phyloP scores from a whole-genome alignment of 192 early-diverging fungal species.

The Hyaloraphidium curvatum region DNA sequence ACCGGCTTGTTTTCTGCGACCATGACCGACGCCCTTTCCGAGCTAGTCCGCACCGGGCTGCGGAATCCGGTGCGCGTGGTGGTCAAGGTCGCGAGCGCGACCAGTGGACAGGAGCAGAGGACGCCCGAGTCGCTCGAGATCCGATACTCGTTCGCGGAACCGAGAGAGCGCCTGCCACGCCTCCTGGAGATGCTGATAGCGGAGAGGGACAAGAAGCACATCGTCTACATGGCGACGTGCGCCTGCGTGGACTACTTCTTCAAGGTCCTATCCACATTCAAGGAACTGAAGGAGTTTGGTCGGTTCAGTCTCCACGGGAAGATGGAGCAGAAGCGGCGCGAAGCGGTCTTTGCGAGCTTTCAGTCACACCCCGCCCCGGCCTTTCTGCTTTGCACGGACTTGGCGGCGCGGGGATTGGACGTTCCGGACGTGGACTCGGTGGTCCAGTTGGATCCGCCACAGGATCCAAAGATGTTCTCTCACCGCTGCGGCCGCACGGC shows the following conservation, averaged over 20 bases:
- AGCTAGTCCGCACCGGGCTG: conserved; percentile 69
- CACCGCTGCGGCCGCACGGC: conserved; percentile 92
- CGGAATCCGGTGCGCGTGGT: conserved; percentile 77
- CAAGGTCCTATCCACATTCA: conserved; percentile 29
- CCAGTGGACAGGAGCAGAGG: neutral
- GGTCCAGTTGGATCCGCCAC: conserved; percentile 85
- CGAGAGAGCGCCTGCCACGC: conserved; percentile 63
- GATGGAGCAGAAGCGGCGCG: conserved; percentile 74
- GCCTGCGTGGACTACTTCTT: conserved; percentile 91
- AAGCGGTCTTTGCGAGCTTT: conserved; percentile 4
- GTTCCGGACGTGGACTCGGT: conserved; percentile 91
- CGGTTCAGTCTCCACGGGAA: conserved; percentile 77
- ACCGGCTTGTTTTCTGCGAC: conserved; percentile 95
- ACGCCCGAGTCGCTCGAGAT: conserved; percentile 30
- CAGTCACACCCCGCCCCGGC: conserved; percentile 34
- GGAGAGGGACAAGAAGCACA: conserved; percentile 51
- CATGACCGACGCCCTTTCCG: conserved; percentile 71
- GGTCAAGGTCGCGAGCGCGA: conserved; percentile 61
- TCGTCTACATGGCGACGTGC: conserved; percentile 91
- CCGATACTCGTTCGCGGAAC: conserved; percentile 52
- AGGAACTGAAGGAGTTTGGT: conserved; percentile 25
- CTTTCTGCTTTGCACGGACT: conserved; percentile 85
- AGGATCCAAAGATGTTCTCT: conserved; percentile 86
- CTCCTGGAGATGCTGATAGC: conserved; percentile 40
- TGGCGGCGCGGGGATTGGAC: conserved; percentile 87